phyloP scores from a whole-genome alignment of 2,329 filamentous ascomycete genomes.

The Aspergillus candidus region DNA sequence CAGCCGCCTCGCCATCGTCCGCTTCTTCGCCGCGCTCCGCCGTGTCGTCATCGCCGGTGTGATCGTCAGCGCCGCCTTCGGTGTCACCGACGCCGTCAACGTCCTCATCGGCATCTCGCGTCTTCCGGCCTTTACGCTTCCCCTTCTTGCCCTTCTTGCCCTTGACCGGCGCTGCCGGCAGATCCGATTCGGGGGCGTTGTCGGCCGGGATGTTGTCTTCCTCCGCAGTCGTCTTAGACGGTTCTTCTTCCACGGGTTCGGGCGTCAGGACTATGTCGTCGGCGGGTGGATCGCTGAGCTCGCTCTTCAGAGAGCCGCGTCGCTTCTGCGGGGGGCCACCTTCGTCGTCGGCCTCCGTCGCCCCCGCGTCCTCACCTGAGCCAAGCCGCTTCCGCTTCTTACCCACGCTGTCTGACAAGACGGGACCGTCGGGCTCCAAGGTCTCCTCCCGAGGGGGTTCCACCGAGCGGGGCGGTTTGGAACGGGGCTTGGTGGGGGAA shows the following conservation, averaged over 20 bases:
- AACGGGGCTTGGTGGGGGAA: constrained; percentile 36
- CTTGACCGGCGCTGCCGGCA: constrained; percentile 26
- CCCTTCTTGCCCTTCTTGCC: constrained; percentile 41
- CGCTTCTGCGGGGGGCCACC: constrained; percentile 39
- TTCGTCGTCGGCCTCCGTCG: constrained; percentile 31
- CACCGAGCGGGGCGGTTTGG: constrained; percentile 27
- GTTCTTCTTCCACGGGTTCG: constrained; percentile 29
- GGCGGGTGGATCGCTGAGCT: constrained; percentile 31
- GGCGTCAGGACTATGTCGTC: constrained; percentile 30
- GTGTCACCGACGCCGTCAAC: constrained; percentile 35
- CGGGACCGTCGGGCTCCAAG: constrained; percentile 21
- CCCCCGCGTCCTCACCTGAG: constrained; percentile 30
- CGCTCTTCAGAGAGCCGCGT: constrained; percentile 34
- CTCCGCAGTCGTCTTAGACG: constrained; percentile 24
- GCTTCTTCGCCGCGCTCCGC: constrained; percentile 43
- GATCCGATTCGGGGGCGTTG: constrained; percentile 27
- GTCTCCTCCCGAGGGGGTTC: constrained; percentile 14
- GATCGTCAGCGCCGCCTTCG: constrained; percentile 41
- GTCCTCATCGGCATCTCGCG: constrained; percentile 35
- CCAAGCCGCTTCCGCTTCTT: constrained; percentile 39
- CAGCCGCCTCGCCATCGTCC: constrained; percentile 39
- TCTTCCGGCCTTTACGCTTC: constrained; percentile 41
- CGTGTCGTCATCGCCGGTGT: constrained; percentile 46
- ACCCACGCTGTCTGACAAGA: constrained; percentile 26
- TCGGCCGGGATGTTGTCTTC: constrained; percentile 22